Percentiles rank a stretch among this genome's conserved stretches.
Conservation (phyloP, 257 asterid genomes). For the Misopates orontium region DNA sequence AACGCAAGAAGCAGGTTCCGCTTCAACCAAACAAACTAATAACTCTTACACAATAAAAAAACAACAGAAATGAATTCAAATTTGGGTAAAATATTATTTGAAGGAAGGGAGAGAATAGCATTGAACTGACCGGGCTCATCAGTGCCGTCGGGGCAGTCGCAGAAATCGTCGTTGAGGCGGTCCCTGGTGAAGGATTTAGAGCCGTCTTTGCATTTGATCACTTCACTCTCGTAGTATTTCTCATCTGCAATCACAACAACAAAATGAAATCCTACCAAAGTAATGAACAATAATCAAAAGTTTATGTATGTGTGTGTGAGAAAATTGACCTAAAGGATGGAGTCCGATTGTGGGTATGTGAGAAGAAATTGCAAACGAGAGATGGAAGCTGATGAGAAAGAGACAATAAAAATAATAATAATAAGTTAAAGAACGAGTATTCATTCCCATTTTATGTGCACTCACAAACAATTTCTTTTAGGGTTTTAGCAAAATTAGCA, state of each 20-base stretch:
- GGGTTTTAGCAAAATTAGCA: too few relatives aligned
- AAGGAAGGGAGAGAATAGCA: not conserved
- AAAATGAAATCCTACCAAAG: not conserved
- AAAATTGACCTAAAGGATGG: conserved; percentile 71
- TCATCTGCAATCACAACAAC: conserved; percentile 54
- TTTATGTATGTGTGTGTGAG: not conserved
- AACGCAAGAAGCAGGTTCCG: too few relatives aligned
- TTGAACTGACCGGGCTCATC: conserved; percentile 80
- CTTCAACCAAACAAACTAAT: too few relatives aligned
- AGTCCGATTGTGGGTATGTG: conserved; percentile 50
- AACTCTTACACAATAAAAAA: not conserved
- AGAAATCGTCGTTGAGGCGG: conserved; percentile 78
- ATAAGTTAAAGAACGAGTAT: too few relatives aligned
- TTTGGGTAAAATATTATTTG: not conserved
- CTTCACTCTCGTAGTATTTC: conserved; percentile 53
- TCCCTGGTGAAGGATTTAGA: conserved; percentile 69
- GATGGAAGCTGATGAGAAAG: too few relatives aligned
- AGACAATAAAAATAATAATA: too few relatives aligned
- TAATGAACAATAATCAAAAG: not conserved
- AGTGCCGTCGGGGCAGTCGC: conserved; percentile 89
- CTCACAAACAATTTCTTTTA: too few relatives aligned
- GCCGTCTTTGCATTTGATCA: conserved; percentile 82
- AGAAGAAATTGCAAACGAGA: conserved; percentile 41
- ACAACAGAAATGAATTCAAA: too few relatives aligned
- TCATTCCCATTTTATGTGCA: too few relatives aligned